Conservation (phyloP, 768 basidiomycete species). For the Glaciozyma antarctica region DNA sequence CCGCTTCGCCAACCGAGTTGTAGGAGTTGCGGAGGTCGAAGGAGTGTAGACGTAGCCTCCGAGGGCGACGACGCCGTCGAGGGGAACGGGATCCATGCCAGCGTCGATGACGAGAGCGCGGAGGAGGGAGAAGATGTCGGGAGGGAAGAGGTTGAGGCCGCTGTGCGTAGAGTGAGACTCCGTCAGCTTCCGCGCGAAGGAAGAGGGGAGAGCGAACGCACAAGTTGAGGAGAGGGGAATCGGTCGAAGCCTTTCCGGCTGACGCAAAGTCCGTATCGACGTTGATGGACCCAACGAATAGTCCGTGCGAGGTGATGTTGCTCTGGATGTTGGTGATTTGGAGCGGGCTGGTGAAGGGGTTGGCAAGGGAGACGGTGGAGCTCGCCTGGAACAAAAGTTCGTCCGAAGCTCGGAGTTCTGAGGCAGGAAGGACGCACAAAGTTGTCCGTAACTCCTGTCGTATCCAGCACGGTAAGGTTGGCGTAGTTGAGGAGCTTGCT, state of each 20-base stretch:
- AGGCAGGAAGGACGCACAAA: constrained; percentile 48
- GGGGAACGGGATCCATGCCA: constrained; percentile 51
- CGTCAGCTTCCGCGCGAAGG: neutral
- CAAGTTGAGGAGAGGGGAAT: constrained; percentile 48
- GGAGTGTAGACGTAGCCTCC: constrained; percentile 8
- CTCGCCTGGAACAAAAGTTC: neutral
- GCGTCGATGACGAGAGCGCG: constrained; percentile 58
- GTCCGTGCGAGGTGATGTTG: constrained; percentile 54
- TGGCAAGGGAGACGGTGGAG: constrained; percentile 43
- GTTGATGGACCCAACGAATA: constrained; percentile 55
- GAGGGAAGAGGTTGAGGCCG: constrained; percentile 59
- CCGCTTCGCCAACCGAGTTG: neutral
- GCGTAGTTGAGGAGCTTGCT: constrained; percentile 52
- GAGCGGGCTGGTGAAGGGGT: constrained; percentile 59
- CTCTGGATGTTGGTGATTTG: constrained; percentile 53
- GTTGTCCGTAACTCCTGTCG: constrained; percentile 56
- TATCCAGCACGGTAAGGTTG: constrained; percentile 47
- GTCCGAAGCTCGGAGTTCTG: neutral
- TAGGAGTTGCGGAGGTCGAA: neutral
- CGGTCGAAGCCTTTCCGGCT: constrained; percentile 49
- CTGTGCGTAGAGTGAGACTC: too few species aligned
- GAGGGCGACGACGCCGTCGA: constrained; percentile 54
- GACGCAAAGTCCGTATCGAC: constrained; percentile 49
- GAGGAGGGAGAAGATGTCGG: constrained; percentile 60
- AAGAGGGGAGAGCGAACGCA: neutral